Evolutionary conservation across 2,329 filamentous ascomycete genomes (phyloP).

Genomic region (Fusarium mundagurra): DNA sequence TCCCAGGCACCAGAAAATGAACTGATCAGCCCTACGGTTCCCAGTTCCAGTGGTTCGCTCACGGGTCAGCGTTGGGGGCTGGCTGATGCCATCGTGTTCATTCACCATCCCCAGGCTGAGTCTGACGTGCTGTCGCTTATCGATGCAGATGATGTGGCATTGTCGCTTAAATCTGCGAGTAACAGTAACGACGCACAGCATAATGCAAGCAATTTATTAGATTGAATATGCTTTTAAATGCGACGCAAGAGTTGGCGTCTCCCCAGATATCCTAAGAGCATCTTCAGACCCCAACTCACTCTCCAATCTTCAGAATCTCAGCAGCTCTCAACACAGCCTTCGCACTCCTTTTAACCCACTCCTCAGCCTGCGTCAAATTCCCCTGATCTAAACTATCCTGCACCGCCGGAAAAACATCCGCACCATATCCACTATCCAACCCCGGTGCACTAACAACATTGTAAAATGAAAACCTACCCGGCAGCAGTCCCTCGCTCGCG

Average conservation of each 20-base stretch:
- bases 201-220: not conserved
- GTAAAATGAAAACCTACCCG: slow-evolving; percentile 20
- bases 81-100: not conserved
- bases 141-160: not conserved
- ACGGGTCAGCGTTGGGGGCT: not conserved
- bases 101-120: not conserved
- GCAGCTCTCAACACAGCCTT: slow-evolving; percentile 27
- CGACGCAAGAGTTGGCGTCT: not conserved
- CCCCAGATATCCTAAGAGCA: accelerated
- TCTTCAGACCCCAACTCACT: not conserved
- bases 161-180: not conserved
- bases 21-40: slow-evolving; percentile 39
- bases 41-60: not conserved
- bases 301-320: slow-evolving; percentile 15
- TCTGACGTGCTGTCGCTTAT: not conserved
- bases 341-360: slow-evolving; percentile 34
- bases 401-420: slow-evolving; percentile 33
- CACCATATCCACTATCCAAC: slow-evolving; percentile 27
- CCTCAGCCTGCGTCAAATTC: slow-evolving; percentile 24
- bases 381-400: slow-evolving; percentile 34
- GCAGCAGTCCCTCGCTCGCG: slow-evolving; percentile 21
- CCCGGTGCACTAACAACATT: slow-evolving; percentile 30
- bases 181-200: not conserved
- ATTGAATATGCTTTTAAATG: not conserved
- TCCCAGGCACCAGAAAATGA: slow-evolving; percentile 37